Percentiles rank a stretch among this genome's conserved stretches.
phyloP scores from a whole-genome alignment of 75 land plant genomes.

The Adiantum capillusveneris region DNA sequence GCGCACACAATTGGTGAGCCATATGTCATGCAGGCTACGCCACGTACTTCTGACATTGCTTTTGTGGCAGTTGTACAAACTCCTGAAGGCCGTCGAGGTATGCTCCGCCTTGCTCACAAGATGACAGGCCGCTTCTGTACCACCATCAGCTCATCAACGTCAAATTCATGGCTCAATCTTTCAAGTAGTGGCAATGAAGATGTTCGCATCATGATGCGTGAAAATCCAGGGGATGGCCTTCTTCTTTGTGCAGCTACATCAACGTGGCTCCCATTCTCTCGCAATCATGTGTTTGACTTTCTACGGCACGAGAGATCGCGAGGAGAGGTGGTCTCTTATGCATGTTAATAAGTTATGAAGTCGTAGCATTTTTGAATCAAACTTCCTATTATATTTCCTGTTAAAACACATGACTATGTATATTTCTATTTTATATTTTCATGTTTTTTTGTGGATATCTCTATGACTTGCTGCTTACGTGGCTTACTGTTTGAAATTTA shows the following conservation, averaged over 20 bases:
- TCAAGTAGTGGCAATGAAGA: constrained; percentile 34
- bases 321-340: constrained; percentile 73
- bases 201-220: constrained; percentile 51
- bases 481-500: too few relatives aligned
- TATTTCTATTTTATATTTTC: too few relatives aligned
- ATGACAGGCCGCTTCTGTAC: constrained; percentile 69
- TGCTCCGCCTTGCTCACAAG: constrained; percentile 71
- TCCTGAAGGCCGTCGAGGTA: constrained; percentile 52
- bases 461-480: too few relatives aligned
- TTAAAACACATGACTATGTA: too few relatives aligned
- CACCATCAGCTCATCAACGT: constrained; percentile 51
- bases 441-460: too few relatives aligned
- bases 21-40: too few relatives aligned
- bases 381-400: too few relatives aligned
- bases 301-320: constrained; percentile 60
- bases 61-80: constrained; percentile 41
- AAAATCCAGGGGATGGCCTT: constrained; percentile 52
- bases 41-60: too few relatives aligned
- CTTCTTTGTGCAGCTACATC: constrained; percentile 74
- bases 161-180: constrained; percentile 55
- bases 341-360: too few relatives aligned
- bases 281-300: constrained; percentile 58
- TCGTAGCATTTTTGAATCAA: too few relatives aligned
- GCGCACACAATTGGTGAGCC: too few relatives aligned
- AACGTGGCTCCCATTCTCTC: constrained; percentile 59